Base-by-base conservation (phyloP, 495 filamentous ascomycete genomes). In the Neurospora sp. region DNA sequence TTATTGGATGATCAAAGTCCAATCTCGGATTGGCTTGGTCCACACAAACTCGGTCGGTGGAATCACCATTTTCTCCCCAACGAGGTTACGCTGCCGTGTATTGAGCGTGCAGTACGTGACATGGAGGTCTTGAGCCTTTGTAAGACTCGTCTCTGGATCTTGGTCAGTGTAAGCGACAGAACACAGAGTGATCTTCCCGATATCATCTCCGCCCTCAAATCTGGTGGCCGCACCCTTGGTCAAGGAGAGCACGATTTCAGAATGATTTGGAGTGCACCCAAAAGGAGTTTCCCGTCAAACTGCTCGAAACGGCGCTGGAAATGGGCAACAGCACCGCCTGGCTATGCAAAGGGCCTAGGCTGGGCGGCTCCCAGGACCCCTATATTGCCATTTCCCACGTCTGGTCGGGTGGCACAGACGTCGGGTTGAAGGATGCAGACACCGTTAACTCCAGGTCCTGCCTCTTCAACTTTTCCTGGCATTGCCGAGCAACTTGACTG, bases 1-100 rank as follows among this genome's bases (percentile, higher is more conserved):
- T 0, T 71, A 71, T 27, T 71, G 70, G 70, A 71, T 46, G 42
- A 46, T 5, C 8, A 71, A 31, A 39, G 59, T 74, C 48, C 72
- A 74, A 39, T 39, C 69, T 18, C 11, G 39, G 8, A 22, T 71
- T 8, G 72, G 69, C 5, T 73, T 18, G 72, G 72, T 20, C 68
- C 44, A 10, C 5, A 3, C 42, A 10, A 11, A 20, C 7, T 46
- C 42, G 42, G 42, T 46, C 42, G 42, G 8, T 71, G 72, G 72
- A 38, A 39, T 27, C 38, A 71, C 18, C 14, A 39, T 14, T 27
- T 71, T 12, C 31, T 74, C 11, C 72, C 48, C 4, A 27, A 38
- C 20, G n/a, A 68, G 37, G 4, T 73, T 18, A 40, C 69, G 4
- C 20, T 71, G 53, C 39, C 53, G 11, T 10, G 27, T 1, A 70